Base-by-base conservation (phyloP, 352 stramenopile genomes). In the Phytophthora boehmeriae region DNA sequence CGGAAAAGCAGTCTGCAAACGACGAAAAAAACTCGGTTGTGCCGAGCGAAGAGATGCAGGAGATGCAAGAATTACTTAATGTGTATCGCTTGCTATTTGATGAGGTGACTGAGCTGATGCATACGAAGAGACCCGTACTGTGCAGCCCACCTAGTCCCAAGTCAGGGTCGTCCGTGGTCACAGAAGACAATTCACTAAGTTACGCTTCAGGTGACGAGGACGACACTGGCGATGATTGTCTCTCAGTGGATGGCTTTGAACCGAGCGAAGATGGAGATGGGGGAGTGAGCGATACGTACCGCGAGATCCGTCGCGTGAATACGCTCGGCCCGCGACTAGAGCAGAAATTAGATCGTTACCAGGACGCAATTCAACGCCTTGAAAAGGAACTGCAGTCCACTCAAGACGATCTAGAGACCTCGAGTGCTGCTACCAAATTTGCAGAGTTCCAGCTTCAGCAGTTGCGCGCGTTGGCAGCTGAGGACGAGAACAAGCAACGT, bases 391-490 rank as follows among this genome's bases (percentile, higher is more conserved):
- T 91, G 36, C 44, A 86, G 39, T 71, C 74, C 11, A 78, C 72
- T 0, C 80, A 91, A 46, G 85, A 94, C 25, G 85, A 94, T 22
- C 68, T 92, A n/a, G 85, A 94, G 56, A 94, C 85, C 1, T 86
- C 83, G 0, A 90, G 76, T 36, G 77, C 79, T 13, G 79, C 85
- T 11, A 86, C 81, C 1, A 94, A 94, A 41, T 94, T 90, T 59
- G 85, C 83, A 14, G 83, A 94, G 54, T 94, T 91, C 36, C 80
- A 92, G 46, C 63, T 94, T 4, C 77, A 90, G 32, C 82, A 93
- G 45, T 68, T 92, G 25, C 80, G 80, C n/a, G 72, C 80, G 1
- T 44, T 83, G 8, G 68, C 79, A 10, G 60, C 73, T 0, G 80
- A 88, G 30, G 80, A 93, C 36, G 73, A 84, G 46, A 43, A 20